These are phyloP conservation scores for Heritiera littoralis DNA, from an alignment of 345 rosid species.

Conservation along the genomic window DNA sequence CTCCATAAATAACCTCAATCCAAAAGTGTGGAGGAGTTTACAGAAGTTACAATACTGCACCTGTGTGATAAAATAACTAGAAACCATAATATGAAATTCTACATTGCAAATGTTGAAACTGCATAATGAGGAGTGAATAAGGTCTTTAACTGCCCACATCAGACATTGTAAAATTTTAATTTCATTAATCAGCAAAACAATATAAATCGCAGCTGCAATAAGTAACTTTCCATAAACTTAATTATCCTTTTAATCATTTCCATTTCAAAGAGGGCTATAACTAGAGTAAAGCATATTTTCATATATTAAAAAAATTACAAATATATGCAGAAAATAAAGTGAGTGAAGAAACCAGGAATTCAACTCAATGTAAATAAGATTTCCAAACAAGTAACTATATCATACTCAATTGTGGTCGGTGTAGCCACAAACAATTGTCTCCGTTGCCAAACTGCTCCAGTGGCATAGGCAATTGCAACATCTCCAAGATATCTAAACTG, in stretches of 20 bases:
- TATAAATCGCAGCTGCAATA: background rate
- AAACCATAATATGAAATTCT: background rate
- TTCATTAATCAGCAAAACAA: background rate
- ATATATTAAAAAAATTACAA: background rate
- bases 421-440: conserved; percentile 97
- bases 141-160: background rate
- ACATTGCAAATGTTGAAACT: background rate
- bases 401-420: conserved; percentile 98
- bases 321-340: background rate
- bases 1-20: background rate
- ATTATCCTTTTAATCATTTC: background rate
- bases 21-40: background rate
- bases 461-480: conserved; percentile 90
- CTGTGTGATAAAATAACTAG: background rate
- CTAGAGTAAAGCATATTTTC: background rate
- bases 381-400: conserved; percentile 20
- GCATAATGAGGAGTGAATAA: background rate
- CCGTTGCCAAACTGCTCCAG: conserved; percentile 98
- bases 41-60: background rate
- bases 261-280: background rate
- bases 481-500: conserved; percentile 96
- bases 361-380: conserved; percentile 1
- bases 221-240: background rate
- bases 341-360: background rate
- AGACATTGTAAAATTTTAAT: background rate